A percentile compares a stretch with the other conserved stretches of the same genome.
phyloP scores from a whole-genome alignment of 2,329 filamentous ascomycete species.

The Phialocephala subalpina region DNA sequence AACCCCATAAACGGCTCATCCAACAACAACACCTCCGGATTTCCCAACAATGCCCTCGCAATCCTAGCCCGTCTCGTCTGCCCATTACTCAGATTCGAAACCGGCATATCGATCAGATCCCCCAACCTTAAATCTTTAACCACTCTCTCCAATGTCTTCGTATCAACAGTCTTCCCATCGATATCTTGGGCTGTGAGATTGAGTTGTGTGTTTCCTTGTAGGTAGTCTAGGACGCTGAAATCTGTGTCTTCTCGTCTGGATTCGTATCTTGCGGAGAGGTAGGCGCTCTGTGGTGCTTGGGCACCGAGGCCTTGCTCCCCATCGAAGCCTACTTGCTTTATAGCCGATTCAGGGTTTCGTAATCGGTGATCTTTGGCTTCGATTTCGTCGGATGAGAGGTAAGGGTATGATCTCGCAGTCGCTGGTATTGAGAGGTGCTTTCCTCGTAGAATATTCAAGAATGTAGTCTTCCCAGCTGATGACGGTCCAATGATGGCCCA shows the following conservation, averaged over 20 bases:
- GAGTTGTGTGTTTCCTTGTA: constrained; percentile 82
- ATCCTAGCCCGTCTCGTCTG: constrained; percentile 89
- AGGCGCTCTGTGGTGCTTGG: constrained; percentile 73
- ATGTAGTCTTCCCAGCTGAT: constrained; percentile 79
- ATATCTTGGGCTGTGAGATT: constrained; percentile 64
- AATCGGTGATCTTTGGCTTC: constrained; percentile 54
- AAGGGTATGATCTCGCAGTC: constrained; percentile 78
- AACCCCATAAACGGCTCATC: constrained; percentile 98
- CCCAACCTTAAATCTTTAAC: constrained; percentile 74
- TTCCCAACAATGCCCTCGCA: constrained; percentile 80
- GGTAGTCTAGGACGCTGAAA: constrained; percentile 82
- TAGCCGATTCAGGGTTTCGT: constrained; percentile 69
- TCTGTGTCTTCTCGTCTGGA: constrained; percentile 86
- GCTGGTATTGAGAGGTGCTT: constrained; percentile 80
- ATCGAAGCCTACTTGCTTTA: constrained; percentile 92
- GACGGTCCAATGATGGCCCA: constrained; percentile 89
- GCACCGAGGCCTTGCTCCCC: constrained; percentile 69
- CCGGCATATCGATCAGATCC: constrained; percentile 78
- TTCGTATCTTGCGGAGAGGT: constrained; percentile 91
- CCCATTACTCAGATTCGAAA: constrained; percentile 91
- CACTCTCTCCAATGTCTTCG: constrained; percentile 65
- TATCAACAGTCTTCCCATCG: constrained; percentile 58
- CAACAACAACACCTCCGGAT: constrained; percentile 82
- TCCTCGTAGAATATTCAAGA: constrained; percentile 81
- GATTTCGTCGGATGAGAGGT: constrained; percentile 68